Conservation (phyloP, 345 rosid species). For the Linum usitatissimum region DNA sequence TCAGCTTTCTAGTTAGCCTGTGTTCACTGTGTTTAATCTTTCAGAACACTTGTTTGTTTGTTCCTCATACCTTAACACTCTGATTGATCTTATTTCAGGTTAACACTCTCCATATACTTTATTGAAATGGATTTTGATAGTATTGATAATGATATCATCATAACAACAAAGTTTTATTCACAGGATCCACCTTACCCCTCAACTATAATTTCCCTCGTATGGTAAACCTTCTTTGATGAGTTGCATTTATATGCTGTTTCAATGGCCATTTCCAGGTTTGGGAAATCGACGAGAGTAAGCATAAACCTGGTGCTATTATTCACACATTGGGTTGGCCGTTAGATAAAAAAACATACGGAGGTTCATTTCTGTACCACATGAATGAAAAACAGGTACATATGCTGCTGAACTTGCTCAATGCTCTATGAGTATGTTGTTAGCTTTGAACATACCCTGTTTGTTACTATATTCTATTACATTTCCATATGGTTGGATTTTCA, state of each 20-base stretch:
- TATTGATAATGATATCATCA: neutral
- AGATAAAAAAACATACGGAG: conserved; percentile 80
- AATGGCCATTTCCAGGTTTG: conserved; percentile 53
- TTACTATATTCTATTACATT: neutral
- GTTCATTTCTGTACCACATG: conserved; percentile 97
- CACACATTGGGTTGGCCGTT: conserved; percentile 97
- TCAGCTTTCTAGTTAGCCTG: conserved; percentile 3
- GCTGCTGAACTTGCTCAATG: neutral
- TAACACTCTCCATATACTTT: neutral
- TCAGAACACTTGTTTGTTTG: neutral
- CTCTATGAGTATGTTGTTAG: neutral
- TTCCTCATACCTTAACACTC: neutral
- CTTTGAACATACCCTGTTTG: neutral
- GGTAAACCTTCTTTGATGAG: neutral
- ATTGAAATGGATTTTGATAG: neutral
- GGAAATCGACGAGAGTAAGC: conserved; percentile 84
- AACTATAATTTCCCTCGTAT: neutral
- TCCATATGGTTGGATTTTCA: neutral
- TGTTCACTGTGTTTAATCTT: conserved; percentile 7
- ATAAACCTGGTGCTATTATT: conserved; percentile 70
- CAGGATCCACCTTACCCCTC: neutral
- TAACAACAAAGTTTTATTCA: too few relatives aligned
- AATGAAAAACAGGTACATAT: conserved; percentile 57
- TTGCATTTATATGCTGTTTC: neutral
- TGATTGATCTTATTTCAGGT: neutral